Evolutionary conservation across 2,329 filamentous ascomycete genomes (phyloP).

Genomic region (Aspergillus niger): DNA sequence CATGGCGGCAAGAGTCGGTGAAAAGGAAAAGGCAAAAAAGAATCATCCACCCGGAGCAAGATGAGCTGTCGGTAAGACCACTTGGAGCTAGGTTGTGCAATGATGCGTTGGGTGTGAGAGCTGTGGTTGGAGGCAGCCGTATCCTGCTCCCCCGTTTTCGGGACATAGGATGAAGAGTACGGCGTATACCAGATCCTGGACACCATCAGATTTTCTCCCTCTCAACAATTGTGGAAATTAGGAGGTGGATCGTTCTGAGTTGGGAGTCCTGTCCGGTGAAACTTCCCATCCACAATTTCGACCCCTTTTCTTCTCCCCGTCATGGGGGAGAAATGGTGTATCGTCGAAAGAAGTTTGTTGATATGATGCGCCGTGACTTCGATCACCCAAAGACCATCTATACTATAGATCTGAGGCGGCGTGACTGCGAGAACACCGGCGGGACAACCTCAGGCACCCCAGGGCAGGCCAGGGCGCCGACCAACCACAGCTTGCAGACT

Average conservation of each 20-base stretch:
- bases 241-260: slow-evolving; percentile 17
- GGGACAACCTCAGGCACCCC: slow-evolving; percentile 1
- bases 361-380: not conserved
- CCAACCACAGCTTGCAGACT: not conserved
- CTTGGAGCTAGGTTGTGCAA: slow-evolving; percentile 8
- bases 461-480: not conserved
- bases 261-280: not conserved
- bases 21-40: slow-evolving; percentile 5
- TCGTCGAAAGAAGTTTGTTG: not conserved
- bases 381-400: not conserved
- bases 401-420: not conserved
- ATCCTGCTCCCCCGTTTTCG: slow-evolving; percentile 11
- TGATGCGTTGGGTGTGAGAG: slow-evolving; percentile 2
- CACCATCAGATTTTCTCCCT: slow-evolving; percentile 17
- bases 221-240: slow-evolving; percentile 21
- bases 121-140: slow-evolving; percentile 10
- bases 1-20: slow-evolving; percentile 4
- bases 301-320: not conserved
- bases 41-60: slow-evolving; percentile 7
- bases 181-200: slow-evolving; percentile 29
- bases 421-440: not conserved
- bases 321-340: not conserved
- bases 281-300: not conserved
- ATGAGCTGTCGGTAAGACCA: slow-evolving; percentile 6
- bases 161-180: slow-evolving; percentile 29